phyloP scores from a whole-genome alignment of 2,329 filamentous ascomycete species.

The Aspergillus pseudoterreus region DNA sequence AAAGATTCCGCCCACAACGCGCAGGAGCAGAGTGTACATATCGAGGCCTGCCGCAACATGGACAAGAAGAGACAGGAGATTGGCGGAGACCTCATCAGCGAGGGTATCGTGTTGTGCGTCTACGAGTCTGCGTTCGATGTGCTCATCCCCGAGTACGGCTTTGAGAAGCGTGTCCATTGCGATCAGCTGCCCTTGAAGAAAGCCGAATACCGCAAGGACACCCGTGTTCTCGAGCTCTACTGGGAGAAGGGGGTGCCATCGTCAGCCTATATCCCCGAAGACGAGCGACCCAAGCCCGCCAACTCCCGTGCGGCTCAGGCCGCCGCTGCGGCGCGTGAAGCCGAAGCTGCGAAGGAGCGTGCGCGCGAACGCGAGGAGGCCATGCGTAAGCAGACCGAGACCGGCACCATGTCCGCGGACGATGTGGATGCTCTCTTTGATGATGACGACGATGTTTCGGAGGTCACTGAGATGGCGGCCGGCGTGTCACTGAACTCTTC shows the following conservation, averaged over 20 bases:
- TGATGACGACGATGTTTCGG: constrained; percentile 81
- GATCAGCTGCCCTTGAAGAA: constrained; percentile 96
- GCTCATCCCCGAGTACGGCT: constrained; percentile 95
- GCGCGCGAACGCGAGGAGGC: constrained; percentile 87
- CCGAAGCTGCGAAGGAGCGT: constrained; percentile 75
- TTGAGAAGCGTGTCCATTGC: constrained; percentile 98
- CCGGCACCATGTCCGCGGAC: constrained; percentile 87
- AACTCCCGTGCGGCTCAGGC: constrained; percentile 72
- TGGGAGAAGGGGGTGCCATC: constrained; percentile 99
- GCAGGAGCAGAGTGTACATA: constrained; percentile 98
- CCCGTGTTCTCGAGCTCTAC: constrained; percentile 90
- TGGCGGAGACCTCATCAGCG: constrained; percentile 87
- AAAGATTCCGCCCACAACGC: constrained; percentile 97
- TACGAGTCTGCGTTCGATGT: constrained; percentile 99
- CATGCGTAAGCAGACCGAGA: constrained; percentile 89
- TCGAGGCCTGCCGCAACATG: constrained; percentile 94
- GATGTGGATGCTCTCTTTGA: constrained; percentile 96
- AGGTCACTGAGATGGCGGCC: constrained; percentile 85
- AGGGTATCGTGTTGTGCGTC: constrained; percentile 93
- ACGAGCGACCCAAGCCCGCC: constrained; percentile 85
- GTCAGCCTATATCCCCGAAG: constrained; percentile 92
- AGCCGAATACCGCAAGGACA: constrained; percentile 97
- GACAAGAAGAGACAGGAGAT: constrained; percentile 83
- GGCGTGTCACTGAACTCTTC: constrained; percentile 73
- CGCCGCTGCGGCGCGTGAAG: constrained; percentile 71